Evolutionary conservation across 257 asterid species (phyloP), one percentile per base, ranked within the genome.

Genomic region (Nicotiana tomentosiformis): DNA sequence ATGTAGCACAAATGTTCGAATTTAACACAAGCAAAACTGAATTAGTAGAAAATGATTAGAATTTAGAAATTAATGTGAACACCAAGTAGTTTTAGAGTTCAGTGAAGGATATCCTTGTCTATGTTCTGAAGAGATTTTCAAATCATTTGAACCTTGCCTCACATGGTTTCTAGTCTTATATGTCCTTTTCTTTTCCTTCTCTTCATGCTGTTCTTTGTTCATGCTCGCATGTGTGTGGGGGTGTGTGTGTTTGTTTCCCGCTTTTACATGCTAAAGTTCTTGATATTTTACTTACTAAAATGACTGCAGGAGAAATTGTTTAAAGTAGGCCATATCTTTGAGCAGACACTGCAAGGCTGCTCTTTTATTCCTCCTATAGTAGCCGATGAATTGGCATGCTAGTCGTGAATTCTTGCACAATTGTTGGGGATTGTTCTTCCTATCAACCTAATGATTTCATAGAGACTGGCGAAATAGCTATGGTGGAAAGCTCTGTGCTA

Each of bases 311-410:
- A n/a, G n/a, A n/a, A n/a, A n/a, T n/a, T n/a, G n/a, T n/a, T n/a
- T n/a, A n/a, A n/a, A n/a, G n/a, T n/a, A n/a, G n/a, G 99, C 23
- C 98, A 96, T 87, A 90, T 94, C 82, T 96, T 96, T 65, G 98
- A 96, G 93, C 98, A 96, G 86, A 96, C 99, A 33, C 92, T 93
- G 32, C 88, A 93, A 86, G 93, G 90, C 26, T 84, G 85, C 83
- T 88, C 91, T 43, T 90, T 92, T 77, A 72, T 94, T 58, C 98
- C 99, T 70, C 97, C 97, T 14, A 86, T 96, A 2, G 86, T 90
- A 53, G 95, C 92, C 46, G 90, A 91, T 70, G 96, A 91, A 80
- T 84, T 77, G 17, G 65, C 66, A 77, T 57, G 81, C 76, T 84
- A 82, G 82, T 80, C 46, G 26, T 23, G 64, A 80, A 30, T 16